These are phyloP conservation scores for Suillus subluteus DNA, from an alignment of 768 basidiomycete genomes.

Conservation along the genomic window DNA sequence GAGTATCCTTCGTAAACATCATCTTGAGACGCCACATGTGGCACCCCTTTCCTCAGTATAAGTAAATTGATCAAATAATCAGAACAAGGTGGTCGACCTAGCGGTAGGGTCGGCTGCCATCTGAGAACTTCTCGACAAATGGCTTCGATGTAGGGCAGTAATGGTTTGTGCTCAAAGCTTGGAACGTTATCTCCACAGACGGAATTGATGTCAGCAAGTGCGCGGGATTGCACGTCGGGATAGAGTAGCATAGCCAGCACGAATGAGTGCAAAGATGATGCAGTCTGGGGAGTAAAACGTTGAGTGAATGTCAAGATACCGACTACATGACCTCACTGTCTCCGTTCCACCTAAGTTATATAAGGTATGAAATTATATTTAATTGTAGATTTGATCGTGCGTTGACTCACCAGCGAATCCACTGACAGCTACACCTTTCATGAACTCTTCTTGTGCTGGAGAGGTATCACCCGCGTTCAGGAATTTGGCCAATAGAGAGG, in stretches of 20 bases:
- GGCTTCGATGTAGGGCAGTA: slow-evolving; percentile 31
- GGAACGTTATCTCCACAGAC: slow-evolving; percentile 29
- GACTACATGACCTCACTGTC: slow-evolving; percentile 20
- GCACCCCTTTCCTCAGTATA: slow-evolving; percentile 6
- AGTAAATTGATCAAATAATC: neutral
- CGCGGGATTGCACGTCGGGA: slow-evolving; percentile 29
- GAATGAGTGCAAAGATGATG: slow-evolving; percentile 22
- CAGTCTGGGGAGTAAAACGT: slow-evolving; percentile 16
- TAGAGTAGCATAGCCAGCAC: slow-evolving; percentile 30
- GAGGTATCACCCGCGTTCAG: neutral
- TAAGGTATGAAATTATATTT: neutral
- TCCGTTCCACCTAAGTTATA: slow-evolving; percentile 21
- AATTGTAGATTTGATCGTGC: neutral
- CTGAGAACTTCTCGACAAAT: slow-evolving; percentile 29
- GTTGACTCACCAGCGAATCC: slow-evolving; percentile 8
- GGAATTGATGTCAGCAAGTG: slow-evolving; percentile 30
- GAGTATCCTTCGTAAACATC: slow-evolving; percentile 25
- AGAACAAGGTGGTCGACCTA: slow-evolving; percentile 13
- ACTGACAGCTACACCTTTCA: slow-evolving; percentile 7
- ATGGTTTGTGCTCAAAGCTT: slow-evolving; percentile 26
- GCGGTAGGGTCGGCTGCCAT: slow-evolving; percentile 22
- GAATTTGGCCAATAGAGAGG: neutral
- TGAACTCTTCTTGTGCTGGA: slow-evolving; percentile 3
- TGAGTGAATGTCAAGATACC: neutral
- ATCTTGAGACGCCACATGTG: slow-evolving; percentile 18